phyloP scores from a whole-genome alignment of 352 stramenopile species.

The Phytophthora nicotianae region DNA sequence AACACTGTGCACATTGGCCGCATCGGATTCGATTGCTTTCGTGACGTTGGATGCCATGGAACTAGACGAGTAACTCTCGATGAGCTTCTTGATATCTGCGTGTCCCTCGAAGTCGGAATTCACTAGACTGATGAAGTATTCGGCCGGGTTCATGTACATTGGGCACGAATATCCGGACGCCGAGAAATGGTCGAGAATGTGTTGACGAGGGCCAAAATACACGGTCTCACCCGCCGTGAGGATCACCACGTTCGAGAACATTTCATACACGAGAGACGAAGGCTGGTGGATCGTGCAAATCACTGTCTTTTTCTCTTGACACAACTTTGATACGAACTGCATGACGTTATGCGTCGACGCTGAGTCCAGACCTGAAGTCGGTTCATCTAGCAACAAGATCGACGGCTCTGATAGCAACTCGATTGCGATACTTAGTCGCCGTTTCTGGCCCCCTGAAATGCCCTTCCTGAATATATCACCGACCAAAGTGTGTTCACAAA shows the following conservation, averaged over 20 bases:
- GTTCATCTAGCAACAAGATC: constrained; percentile 95
- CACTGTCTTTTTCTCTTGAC: constrained; percentile 73
- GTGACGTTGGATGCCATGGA: constrained; percentile 20
- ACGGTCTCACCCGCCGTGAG: constrained; percentile 78
- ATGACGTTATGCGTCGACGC: constrained; percentile 90
- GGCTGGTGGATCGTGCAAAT: constrained; percentile 89
- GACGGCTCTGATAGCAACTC: constrained; percentile 94
- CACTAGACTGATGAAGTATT: constrained; percentile 17
- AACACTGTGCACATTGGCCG: constrained; percentile 4
- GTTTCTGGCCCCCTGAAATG: constrained; percentile 88
- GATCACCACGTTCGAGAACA: constrained; percentile 72
- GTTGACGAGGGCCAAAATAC: constrained; percentile 86
- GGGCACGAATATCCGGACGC: constrained; percentile 52
- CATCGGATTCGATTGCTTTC: constrained; percentile 19
- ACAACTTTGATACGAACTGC: constrained; percentile 53
- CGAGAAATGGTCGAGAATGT: constrained; percentile 55
- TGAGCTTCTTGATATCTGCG: constrained; percentile 27
- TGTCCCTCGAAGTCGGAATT: constrained; percentile 59
- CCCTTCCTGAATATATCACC: constrained; percentile 87
- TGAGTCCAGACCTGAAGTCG: constrained; percentile 92
- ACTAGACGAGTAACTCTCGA: constrained; percentile 16
- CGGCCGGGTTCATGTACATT: constrained; percentile 12
- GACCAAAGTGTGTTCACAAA: constrained; percentile 62
- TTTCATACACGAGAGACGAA: constrained; percentile 59
- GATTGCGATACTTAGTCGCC: constrained; percentile 93